A percentile compares a stretch with the other conserved stretches of the same genome.
Conservation (phyloP, 306 rosid genomes). For the Casuarina equisetifolia region DNA sequence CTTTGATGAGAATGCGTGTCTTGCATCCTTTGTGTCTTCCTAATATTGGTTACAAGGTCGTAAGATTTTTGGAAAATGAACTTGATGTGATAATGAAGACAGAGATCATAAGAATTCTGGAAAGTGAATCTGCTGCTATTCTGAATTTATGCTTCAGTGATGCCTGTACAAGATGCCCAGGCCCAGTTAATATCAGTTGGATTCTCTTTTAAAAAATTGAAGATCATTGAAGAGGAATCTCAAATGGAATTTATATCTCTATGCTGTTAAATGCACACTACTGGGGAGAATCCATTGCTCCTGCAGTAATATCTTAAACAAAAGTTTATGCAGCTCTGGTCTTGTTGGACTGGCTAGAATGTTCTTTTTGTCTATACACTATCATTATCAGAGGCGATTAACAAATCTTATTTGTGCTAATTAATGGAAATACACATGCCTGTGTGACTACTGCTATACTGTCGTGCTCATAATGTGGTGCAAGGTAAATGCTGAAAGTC, state of each 20-base stretch:
- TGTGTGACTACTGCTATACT: neutral
- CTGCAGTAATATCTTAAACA: neutral
- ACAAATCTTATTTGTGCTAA: slow-evolving; percentile 2
- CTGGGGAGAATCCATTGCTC: neutral
- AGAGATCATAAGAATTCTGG: neutral
- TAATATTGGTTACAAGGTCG: neutral
- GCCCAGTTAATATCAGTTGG: neutral
- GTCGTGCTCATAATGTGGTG: neutral
- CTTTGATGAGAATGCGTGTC: neutral
- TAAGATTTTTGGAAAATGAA: slow-evolving; percentile 12
- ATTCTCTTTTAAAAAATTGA: neutral
- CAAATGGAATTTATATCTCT: neutral
- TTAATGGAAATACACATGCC: neutral
- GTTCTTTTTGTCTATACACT: neutral
- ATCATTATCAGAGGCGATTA: neutral
- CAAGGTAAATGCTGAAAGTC: neutral
- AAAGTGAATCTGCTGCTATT: neutral
- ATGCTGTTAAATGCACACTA: neutral
- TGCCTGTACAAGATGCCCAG: neutral
- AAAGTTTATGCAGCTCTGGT: neutral
- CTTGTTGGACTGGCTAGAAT: neutral
- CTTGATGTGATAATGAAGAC: neutral
- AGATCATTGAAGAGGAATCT: neutral
- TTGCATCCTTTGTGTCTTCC: neutral
- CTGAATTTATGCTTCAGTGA: neutral